Conservation (phyloP, 805 yeast genomes). For the Barnettozyma wickerhamii region DNA sequence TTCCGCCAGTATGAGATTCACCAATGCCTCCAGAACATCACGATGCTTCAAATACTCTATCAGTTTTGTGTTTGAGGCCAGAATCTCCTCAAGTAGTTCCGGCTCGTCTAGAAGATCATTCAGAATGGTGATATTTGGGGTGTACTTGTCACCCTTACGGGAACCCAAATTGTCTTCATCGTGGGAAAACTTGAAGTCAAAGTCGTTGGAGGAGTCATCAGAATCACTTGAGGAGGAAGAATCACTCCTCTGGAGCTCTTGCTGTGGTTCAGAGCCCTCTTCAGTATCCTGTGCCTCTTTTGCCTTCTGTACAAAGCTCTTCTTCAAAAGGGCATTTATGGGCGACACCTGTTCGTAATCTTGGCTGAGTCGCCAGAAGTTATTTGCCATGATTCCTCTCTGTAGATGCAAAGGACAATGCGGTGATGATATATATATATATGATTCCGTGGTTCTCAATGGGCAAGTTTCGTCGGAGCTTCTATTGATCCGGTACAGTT, state of each 20-base stretch:
- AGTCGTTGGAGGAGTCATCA: conserved; percentile 10
- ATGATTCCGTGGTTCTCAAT: too few species aligned
- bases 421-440: too few species aligned
- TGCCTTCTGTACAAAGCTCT: conserved; percentile 38
- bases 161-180: conserved; percentile 28
- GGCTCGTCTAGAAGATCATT: conserved; percentile 70
- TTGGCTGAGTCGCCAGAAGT: conserved; percentile 61
- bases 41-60: conserved; percentile 79
- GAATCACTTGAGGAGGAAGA: conserved; percentile 20
- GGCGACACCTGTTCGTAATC: conserved; percentile 53
- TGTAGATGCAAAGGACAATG: too few species aligned
- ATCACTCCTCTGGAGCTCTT: conserved; percentile 18
- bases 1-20: conserved; percentile 56
- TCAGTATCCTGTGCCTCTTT: conserved; percentile 28
- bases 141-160: conserved; percentile 25
- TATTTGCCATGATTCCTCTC: conserved; percentile 38
- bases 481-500: too few species aligned
- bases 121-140: conserved; percentile 39
- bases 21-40: conserved; percentile 61
- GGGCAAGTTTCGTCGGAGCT: too few species aligned
- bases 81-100: conserved; percentile 66
- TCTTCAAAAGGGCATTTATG: conserved; percentile 42
- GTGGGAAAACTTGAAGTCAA: conserved; percentile 8
- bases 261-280: conserved; percentile 10
- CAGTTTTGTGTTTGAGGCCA: conserved; percentile 68